These are phyloP conservation scores for Paragyromitra xinjiangensis DNA, from an alignment of 495 filamentous ascomycete species.

Conservation along the genomic window DNA sequence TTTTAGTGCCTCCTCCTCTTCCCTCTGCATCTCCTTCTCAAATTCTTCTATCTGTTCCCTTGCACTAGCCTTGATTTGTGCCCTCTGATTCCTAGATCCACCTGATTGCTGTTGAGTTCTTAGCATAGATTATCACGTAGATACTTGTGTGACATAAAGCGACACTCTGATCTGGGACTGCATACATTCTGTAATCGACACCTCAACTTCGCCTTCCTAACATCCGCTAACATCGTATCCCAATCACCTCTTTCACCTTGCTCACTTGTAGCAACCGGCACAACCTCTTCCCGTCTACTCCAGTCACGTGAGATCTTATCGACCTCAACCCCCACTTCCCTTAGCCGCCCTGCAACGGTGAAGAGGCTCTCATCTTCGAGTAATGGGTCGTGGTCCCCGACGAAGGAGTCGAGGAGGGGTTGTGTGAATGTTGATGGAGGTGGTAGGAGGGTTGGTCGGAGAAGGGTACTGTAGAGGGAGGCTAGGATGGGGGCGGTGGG, in stretches of 20 bases:
- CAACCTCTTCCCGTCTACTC: slow-evolving; percentile 4
- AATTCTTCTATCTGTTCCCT: slow-evolving; percentile 49
- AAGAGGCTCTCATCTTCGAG: slow-evolving; percentile 47
- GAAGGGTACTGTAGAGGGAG: slow-evolving; percentile 44
- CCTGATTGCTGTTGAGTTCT: slow-evolving; percentile 20
- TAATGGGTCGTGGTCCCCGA: slow-evolving; percentile 47
- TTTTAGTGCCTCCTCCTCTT: slow-evolving; percentile 52
- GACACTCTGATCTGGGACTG: neutral
- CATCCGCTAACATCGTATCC: slow-evolving; percentile 23
- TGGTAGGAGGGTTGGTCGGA: slow-evolving; percentile 50
- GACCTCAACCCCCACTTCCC: slow-evolving; percentile 52
- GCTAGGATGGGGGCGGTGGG: slow-evolving; percentile 34
- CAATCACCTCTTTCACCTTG: neutral
- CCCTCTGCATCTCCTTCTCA: slow-evolving; percentile 49
- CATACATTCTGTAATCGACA: slow-evolving; percentile 47
- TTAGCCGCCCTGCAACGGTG: slow-evolving; percentile 32
- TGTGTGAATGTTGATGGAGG: slow-evolving; percentile 46
- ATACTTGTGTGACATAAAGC: neutral
- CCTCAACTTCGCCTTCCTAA: slow-evolving; percentile 45
- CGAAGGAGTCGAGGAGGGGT: slow-evolving; percentile 49
- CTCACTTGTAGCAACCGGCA: neutral
- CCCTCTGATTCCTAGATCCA: neutral
- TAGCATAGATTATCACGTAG: slow-evolving; percentile 1
- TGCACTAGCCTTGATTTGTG: slow-evolving; percentile 20
- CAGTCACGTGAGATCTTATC: slow-evolving; percentile 39